These are phyloP conservation scores for Cardamine occulta DNA, from an alignment of 345 rosid genomes.

Conservation along the genomic window DNA sequence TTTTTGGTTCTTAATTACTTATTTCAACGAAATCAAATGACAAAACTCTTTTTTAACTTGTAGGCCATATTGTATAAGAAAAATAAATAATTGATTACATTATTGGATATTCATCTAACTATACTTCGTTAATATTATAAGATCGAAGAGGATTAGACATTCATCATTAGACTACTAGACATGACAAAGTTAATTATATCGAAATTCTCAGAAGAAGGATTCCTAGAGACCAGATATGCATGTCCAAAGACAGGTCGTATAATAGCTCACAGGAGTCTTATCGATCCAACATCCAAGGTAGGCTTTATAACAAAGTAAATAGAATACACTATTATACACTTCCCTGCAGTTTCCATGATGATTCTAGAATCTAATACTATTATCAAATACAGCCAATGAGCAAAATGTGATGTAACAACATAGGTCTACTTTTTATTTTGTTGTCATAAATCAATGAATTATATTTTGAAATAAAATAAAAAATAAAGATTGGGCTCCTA, in stretches of 20 bases:
- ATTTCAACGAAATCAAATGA: background rate
- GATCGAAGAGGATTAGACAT: constrained; percentile 33
- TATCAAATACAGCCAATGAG: constrained; percentile 33
- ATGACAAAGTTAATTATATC: constrained; percentile 29
- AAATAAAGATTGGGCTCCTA: constrained; percentile 30
- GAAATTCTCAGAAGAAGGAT: constrained; percentile 38
- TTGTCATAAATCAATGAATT: constrained; percentile 17
- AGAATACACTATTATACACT: constrained; percentile 3
- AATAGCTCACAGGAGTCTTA: constrained; percentile 38
- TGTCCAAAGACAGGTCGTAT: constrained; percentile 47
- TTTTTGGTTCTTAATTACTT: background rate
- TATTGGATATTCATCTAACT: background rate
- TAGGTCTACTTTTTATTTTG: constrained; percentile 16
- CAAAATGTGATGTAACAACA: constrained; percentile 40
- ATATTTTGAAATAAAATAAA: background rate
- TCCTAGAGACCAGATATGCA: constrained; percentile 49
- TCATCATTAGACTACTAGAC: constrained; percentile 43
- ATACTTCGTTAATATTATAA: constrained; percentile 3
- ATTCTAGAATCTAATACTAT: constrained; percentile 28
- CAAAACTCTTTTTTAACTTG: background rate
- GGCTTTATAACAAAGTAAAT: constrained; percentile 36
- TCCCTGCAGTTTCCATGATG: constrained; percentile 41
- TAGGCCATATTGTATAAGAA: constrained; percentile 5
- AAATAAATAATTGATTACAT: background rate
- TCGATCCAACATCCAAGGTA: constrained; percentile 43